Conservation (phyloP, 345 rosid species). For the Eucalyptus marginata region DNA sequence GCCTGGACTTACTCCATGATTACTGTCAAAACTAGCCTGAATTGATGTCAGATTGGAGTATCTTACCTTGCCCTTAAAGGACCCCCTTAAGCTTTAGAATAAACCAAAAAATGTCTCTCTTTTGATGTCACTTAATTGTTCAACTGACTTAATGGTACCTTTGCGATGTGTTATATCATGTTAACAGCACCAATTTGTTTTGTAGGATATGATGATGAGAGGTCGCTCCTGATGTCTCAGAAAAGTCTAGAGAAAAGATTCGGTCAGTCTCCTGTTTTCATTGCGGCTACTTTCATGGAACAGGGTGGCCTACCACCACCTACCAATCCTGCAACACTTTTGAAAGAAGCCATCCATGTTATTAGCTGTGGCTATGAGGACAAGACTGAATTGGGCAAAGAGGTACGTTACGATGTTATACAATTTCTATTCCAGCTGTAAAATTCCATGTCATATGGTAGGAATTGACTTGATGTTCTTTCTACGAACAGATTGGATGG, state of each 20-base stretch:
- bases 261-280: slow-evolving; percentile 97
- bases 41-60: too few relatives aligned
- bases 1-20: too few relatives aligned
- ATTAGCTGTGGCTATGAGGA: slow-evolving; percentile 99
- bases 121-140: not conserved
- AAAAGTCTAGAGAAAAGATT: slow-evolving; percentile 97
- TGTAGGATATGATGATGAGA: slow-evolving; percentile 98
- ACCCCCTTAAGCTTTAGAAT: too few relatives aligned
- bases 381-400: slow-evolving; percentile 99
- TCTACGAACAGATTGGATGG: too few relatives aligned
- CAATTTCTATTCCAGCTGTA: not conserved
- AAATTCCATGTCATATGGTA: not conserved
- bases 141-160: not conserved
- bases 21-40: too few relatives aligned
- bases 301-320: slow-evolving; percentile 96
- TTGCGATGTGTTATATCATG: not conserved
- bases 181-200: not conserved
- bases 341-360: slow-evolving; percentile 98
- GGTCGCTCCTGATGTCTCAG: slow-evolving; percentile 97
- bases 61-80: too few relatives aligned
- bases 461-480: not conserved
- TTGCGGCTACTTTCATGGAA: slow-evolving; percentile 97
- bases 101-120: not conserved
- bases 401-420: slow-evolving; percentile 35
- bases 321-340: slow-evolving; percentile 88